phyloP scores from a whole-genome alignment of 2,329 filamentous ascomycete species.

The Sporothrix schenckii region DNA sequence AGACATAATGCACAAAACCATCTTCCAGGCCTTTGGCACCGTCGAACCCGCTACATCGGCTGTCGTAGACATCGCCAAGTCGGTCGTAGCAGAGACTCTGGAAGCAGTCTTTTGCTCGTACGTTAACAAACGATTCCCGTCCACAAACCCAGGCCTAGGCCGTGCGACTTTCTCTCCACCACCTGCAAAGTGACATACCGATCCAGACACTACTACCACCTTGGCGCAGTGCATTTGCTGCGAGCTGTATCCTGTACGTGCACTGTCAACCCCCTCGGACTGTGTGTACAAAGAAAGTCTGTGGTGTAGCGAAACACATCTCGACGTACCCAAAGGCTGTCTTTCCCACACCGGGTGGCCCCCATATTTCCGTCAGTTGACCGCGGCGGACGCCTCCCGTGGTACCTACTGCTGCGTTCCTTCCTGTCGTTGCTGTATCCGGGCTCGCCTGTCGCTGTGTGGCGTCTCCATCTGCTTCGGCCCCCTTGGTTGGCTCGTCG shows the following conservation, averaged over 20 bases:
- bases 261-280: background rate
- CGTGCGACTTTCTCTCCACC: no score
- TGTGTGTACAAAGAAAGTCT: background rate
- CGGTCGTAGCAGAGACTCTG: slow-evolving; percentile 48
- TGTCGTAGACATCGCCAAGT: slow-evolving; percentile 41
- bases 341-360: slow-evolving; percentile 83
- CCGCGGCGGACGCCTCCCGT: slow-evolving; percentile 69
- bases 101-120: slow-evolving; percentile 50
- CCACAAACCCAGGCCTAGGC: no score
- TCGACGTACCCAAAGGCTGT: slow-evolving; percentile 73
- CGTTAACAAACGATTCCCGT: background rate
- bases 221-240: slow-evolving; percentile 63
- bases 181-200: slow-evolving; percentile 58
- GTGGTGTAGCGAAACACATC: background rate
- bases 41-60: background rate
- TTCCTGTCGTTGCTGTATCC: background rate
- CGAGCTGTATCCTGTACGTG: slow-evolving; percentile 55
- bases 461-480: background rate
- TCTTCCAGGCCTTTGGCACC: slow-evolving; percentile 40
- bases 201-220: slow-evolving; percentile 76
- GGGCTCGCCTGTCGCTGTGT: background rate
- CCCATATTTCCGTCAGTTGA: slow-evolving; percentile 84
- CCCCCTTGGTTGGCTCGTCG: background rate
- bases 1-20: slow-evolving; percentile 54
- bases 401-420: slow-evolving; percentile 1